A percentile compares a stretch with the other conserved stretches of the same genome.
phyloP scores from a whole-genome alignment of 805 yeast genomes.

The Cyberlindnera amylophila region DNA sequence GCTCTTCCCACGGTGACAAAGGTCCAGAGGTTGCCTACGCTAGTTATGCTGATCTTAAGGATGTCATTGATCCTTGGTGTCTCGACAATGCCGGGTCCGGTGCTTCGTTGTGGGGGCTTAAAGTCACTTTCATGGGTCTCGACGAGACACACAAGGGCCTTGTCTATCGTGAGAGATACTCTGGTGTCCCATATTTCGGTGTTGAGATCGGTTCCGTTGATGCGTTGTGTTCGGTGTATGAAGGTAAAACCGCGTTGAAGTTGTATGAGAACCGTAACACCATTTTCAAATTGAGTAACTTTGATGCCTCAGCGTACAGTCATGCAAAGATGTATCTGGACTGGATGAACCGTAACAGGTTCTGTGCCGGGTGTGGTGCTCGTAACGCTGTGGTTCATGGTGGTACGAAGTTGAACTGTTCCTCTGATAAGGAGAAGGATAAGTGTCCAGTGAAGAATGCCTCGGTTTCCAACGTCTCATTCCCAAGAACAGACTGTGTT shows the following conservation, averaged over 20 bases:
- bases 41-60: constrained; percentile 15
- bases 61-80: constrained; percentile 16
- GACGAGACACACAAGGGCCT: constrained; percentile 38
- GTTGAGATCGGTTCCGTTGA: constrained; percentile 41
- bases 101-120: constrained; percentile 31
- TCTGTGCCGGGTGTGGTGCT: constrained; percentile 87
- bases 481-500: constrained; percentile 91
- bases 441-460: constrained; percentile 37
- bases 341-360: constrained; percentile 72
- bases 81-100: constrained; percentile 9
- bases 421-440: constrained; percentile 16
- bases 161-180: constrained; percentile 39
- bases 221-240: not conserved
- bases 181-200: constrained; percentile 63
- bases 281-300: constrained; percentile 26
- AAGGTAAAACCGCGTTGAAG: not conserved
- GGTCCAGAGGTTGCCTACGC: constrained; percentile 8
- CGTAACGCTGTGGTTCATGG: constrained; percentile 56
- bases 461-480: constrained; percentile 69
- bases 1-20: not conserved
- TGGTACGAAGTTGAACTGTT: constrained; percentile 60
- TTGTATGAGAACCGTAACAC: constrained; percentile 9
- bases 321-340: constrained; percentile 83
- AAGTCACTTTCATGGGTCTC: constrained; percentile 46
- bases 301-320: constrained; percentile 66